Evolutionary conservation across 768 basidiomycete species (phyloP).

Genomic region (Sarcodon aspratus): DNA sequence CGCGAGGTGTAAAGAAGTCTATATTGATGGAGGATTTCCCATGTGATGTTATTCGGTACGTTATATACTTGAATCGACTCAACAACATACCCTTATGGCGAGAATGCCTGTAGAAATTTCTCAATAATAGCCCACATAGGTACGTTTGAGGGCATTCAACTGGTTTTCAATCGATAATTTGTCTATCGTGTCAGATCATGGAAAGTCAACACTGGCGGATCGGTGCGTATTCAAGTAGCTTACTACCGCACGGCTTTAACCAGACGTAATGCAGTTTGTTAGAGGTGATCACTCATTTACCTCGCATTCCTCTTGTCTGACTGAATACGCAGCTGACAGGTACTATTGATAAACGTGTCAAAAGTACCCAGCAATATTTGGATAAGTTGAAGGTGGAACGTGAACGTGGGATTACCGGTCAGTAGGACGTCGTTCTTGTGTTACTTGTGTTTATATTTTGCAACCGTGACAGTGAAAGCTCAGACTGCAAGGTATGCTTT

Average conservation of each 20-base stretch:
- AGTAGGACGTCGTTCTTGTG: conserved; percentile 6
- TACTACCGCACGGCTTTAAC: background rate
- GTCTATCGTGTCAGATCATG: conserved; percentile 42
- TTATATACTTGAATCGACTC: conserved; percentile 2
- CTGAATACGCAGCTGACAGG: conserved; percentile 56
- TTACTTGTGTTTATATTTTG: background rate
- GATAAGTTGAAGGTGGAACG: conserved; percentile 96
- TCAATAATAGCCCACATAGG: conserved; percentile 97
- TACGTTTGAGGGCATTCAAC: conserved; percentile 12
- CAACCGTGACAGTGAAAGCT: conserved; percentile 87
- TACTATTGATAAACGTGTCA: conserved; percentile 60
- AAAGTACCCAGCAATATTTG: conserved; percentile 66
- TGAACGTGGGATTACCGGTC: conserved; percentile 92
- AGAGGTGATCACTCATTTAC: conserved; percentile 36
- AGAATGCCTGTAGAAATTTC: conserved; percentile 52
- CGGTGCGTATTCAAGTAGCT: conserved; percentile 29
- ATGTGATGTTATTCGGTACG: conserved; percentile 58
- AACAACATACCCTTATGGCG: background rate
- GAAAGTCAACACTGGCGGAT: conserved; percentile 91
- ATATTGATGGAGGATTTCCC: conserved; percentile 48
- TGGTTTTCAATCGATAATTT: background rate
- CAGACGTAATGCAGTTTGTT: conserved; percentile 36
- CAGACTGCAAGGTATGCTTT: conserved; percentile 72
- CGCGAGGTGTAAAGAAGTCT: conserved; percentile 1
- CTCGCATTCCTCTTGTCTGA: background rate